Base-by-base conservation (phyloP, 176 grass and related monocot genomes). In the Stipa capillata region DNA sequence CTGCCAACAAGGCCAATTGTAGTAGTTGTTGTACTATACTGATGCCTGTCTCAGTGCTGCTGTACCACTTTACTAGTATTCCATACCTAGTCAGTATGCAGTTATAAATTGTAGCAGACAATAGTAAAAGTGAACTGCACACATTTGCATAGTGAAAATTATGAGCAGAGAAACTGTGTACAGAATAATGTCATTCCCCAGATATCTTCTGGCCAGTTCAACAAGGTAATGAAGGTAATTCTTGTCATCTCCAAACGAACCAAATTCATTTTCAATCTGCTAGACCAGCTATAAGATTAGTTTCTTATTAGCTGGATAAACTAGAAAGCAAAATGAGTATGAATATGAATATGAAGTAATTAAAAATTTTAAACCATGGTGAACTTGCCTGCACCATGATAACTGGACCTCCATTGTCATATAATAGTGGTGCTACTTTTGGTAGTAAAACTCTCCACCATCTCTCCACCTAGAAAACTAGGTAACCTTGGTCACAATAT, bases 191-290 rank as follows among this genome's bases (percentile, higher is more conserved):
- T 87, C 69, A 79, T 79, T 72, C 36, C 95, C 95, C 76, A 97
- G 87, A 76, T 94, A 87, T 73, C 73, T 86, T 83, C 91, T 94
- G 44, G 95, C 92, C 55, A 97, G 75, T 75, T 86, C 61, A 61
- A 86, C 87, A 58, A 97, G 87, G 90, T 82, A 51, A 77, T 84
- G 87, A 73, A 97, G 92, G 76, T 97, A 97, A 44, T 75, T 83
- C 73, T 94, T 97, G 77, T 97, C 95, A 66, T 93, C 70, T 62
- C 95, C 92, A 67, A 92, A 97, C 20, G 95, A 97, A 76, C 95
- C 92, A 89, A 90, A 97, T 87, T 97, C 95, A 80, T 97, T 97
- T 88, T 97, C 95, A 83, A 97, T 82, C 95, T 97, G 80, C 35
- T 23, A 92, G 69, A 64, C 11, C 45, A 39, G n/a, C 8, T 58